phyloP scores from a whole-genome alignment of 73 alveolate genomes.

The Tetrahymena malaccensis region DNA sequence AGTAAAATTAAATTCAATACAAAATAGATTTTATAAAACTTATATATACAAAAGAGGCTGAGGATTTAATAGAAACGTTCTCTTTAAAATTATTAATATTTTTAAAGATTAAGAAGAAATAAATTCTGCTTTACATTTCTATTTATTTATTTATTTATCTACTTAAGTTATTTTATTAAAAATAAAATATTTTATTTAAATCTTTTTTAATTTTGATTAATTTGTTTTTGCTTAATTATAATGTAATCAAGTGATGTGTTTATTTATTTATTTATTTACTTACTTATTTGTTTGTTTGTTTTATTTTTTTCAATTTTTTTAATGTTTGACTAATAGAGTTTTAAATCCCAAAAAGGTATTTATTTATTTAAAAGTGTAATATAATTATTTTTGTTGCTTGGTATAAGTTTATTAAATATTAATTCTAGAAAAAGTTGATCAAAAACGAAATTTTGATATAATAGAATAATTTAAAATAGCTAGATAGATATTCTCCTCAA shows the following conservation, averaged over 20 bases:
- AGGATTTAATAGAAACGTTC: neutral
- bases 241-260: neutral
- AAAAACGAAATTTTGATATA: neutral
- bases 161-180: no score
- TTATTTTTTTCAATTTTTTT: no score
- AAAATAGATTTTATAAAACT: no score
- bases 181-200: no score
- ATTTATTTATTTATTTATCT: no score
- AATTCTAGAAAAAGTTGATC: neutral
- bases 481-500: neutral
- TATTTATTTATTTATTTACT: no score
- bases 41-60: neutral
- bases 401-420: no score
- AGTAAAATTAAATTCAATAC: neutral
- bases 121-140: neutral
- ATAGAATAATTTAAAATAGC: neutral
- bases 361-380: neutral
- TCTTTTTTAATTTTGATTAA: neutral
- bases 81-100: neutral
- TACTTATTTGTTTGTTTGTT: neutral
- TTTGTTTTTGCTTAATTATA: neutral
- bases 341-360: neutral
- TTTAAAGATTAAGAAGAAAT: neutral
- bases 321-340: neutral
- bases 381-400: neutral